These are phyloP conservation scores for Nannochloropsis oceanica DNA, from an alignment of 108 stramenopile species.

Conservation along the genomic window DNA sequence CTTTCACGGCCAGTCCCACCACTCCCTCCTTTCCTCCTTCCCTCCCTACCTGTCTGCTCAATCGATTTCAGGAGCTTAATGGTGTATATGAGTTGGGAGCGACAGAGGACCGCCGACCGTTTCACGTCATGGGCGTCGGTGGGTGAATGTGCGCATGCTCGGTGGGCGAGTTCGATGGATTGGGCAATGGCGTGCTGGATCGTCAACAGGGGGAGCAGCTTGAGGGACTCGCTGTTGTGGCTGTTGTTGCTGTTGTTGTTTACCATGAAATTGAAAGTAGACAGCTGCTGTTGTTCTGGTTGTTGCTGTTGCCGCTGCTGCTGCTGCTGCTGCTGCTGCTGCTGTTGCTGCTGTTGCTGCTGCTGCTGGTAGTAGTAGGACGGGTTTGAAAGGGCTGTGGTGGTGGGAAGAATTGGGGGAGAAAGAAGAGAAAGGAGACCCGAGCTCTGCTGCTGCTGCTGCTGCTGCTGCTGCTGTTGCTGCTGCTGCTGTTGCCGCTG, in stretches of 20 bases:
- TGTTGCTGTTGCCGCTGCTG: neutral
- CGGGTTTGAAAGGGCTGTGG: too few species aligned
- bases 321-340: neutral
- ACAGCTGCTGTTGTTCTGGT: neutral
- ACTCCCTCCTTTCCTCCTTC: neutral
- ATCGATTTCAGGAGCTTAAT: slow-evolving; percentile 36
- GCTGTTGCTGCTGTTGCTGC: neutral
- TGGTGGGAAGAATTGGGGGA: too few species aligned
- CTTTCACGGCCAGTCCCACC: neutral
- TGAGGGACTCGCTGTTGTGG: neutral
- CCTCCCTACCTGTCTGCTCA: slow-evolving; percentile 24
- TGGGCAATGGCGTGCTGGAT: slow-evolving; percentile 10
- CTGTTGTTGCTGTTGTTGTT: too few species aligned
- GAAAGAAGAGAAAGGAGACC: too few species aligned
- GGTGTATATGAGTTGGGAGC: slow-evolving; percentile 29
- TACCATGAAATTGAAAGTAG: neutral
- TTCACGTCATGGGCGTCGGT: slow-evolving; percentile 10
- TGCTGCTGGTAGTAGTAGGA: neutral
- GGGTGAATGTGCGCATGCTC: neutral
- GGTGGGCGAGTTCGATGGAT: neutral
- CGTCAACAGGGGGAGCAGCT: neutral
- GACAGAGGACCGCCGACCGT: slow-evolving; percentile 22
- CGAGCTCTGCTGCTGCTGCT: neutral
- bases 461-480: neutral
- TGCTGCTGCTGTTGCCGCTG: neutral